phyloP scores from a whole-genome alignment of 371 early-diverging fungal genomes.

The Mucor irregularis region DNA sequence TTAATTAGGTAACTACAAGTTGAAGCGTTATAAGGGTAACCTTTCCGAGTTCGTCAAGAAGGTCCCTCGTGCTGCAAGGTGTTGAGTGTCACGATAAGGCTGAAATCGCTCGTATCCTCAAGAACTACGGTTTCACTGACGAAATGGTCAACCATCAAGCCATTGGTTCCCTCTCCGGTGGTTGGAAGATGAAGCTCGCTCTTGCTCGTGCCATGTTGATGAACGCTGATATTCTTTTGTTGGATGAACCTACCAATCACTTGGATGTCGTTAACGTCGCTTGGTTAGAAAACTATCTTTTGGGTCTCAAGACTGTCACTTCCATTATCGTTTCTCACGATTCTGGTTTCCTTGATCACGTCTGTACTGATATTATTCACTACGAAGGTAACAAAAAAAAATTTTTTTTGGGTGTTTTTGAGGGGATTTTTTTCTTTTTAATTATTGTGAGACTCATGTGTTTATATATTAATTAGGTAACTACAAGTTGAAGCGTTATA shows the following conservation, averaged over 20 bases:
- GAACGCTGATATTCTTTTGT: slow-evolving; percentile 81
- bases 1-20: slow-evolving; percentile 67
- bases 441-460: too few species aligned
- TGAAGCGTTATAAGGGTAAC: slow-evolving; percentile 82
- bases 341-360: slow-evolving; percentile 82
- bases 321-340: slow-evolving; percentile 90
- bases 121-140: slow-evolving; percentile 69
- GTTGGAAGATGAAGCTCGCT: slow-evolving; percentile 90
- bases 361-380: slow-evolving; percentile 82
- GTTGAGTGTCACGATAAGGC: slow-evolving; percentile 54
- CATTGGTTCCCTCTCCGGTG: slow-evolving; percentile 81
- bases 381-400: too few species aligned
- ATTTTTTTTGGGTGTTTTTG: too few species aligned
- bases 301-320: slow-evolving; percentile 68
- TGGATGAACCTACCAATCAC: slow-evolving; percentile 94
- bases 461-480: slow-evolving; percentile 74
- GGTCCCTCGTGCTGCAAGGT: slow-evolving; percentile 71
- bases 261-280: slow-evolving; percentile 81
- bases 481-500: slow-evolving; percentile 76
- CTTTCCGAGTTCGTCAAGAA: slow-evolving; percentile 79
- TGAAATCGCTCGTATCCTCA: slow-evolving; percentile 58
- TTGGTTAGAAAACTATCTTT: slow-evolving; percentile 82
- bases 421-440: too few species aligned
- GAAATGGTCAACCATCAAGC: slow-evolving; percentile 61
- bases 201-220: slow-evolving; percentile 81